These are phyloP conservation scores for Acer saccharum DNA, from an alignment of 345 rosid genomes.

Conservation along the genomic window DNA sequence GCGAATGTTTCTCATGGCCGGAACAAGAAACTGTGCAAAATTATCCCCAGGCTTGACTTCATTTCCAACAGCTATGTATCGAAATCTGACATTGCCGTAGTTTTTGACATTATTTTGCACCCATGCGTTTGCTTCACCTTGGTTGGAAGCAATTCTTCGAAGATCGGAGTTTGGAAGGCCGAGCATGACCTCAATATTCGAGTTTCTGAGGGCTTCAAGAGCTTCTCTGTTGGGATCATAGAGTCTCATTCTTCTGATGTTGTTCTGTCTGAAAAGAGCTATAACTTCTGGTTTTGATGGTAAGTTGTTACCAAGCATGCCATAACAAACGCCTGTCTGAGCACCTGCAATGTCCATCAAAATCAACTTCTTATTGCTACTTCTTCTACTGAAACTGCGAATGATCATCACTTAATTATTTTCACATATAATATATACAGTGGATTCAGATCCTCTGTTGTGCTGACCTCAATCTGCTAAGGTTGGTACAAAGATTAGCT, in stretches of 20 bases:
- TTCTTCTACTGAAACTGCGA: too few species aligned
- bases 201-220: conserved; percentile 51
- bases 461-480: too few species aligned
- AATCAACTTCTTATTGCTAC: background rate
- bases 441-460: too few species aligned
- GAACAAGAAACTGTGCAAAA: too few species aligned
- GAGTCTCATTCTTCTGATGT: conserved; percentile 52
- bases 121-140: conserved; percentile 50
- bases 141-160: conserved; percentile 35
- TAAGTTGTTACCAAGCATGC: conserved; percentile 50
- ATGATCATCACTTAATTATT: too few species aligned
- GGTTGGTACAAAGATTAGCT: too few species aligned
- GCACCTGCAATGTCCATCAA: conserved; percentile 33
- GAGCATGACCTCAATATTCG: conserved; percentile 51
- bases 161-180: conserved; percentile 46
- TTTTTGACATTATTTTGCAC: conserved; percentile 44
- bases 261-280: conserved; percentile 44
- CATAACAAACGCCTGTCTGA: conserved; percentile 74
- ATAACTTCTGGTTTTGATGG: conserved; percentile 53
- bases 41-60: too few species aligned
- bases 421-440: too few species aligned
- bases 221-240: conserved; percentile 36
- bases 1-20: too few species aligned
- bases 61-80: conserved; percentile 57
- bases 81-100: conserved; percentile 43